Evolutionary conservation across 1,284 basidiomycete genomes (phyloP).

Genomic region (Takashimella koratensis): DNA sequence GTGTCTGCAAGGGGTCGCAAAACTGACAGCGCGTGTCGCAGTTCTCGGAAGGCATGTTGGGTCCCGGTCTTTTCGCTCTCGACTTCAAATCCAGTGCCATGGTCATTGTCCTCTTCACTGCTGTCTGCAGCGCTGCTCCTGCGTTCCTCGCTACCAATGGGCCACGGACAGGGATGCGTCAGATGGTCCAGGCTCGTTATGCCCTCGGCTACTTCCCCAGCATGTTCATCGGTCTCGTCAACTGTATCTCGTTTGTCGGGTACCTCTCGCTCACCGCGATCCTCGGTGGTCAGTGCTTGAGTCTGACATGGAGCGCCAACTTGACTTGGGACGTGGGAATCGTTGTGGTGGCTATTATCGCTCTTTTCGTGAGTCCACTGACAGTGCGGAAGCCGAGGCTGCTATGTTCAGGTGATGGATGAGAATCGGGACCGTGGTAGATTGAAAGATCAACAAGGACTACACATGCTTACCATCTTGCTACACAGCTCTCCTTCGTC

Average conservation of each 20-base stretch:
- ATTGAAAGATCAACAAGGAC: no score
- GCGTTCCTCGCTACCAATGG: constrained; percentile 65
- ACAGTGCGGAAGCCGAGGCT: background rate
- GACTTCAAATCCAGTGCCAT: constrained; percentile 29
- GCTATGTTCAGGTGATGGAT: no score
- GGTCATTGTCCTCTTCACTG: constrained; percentile 36
- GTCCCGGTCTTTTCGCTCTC: constrained; percentile 37
- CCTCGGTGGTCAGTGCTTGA: constrained; percentile 71
- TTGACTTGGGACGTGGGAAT: constrained; percentile 68
- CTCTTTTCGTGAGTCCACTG: constrained; percentile 60
- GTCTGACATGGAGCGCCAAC: constrained; percentile 61
- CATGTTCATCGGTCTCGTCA: constrained; percentile 62
- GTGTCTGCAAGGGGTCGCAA: no score
- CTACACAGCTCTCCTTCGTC: constrained; percentile 50
- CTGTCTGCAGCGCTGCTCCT: constrained; percentile 28
- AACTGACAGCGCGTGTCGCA: no score
- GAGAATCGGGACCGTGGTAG: background rate
- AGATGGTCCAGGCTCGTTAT: constrained; percentile 76
- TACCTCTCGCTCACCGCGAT: constrained; percentile 75
- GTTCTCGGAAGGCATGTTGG: constrained; percentile 45
- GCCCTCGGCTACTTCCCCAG: constrained; percentile 72
- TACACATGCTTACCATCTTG: no score
- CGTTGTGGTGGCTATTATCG: constrained; percentile 73
- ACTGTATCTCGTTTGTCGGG: constrained; percentile 61
- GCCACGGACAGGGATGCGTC: constrained; percentile 78